A percentile compares a stretch with the other conserved stretches of the same genome.
Conservation (phyloP, 2,329 filamentous ascomycete species). For the Kalaharituber pfeilii region DNA sequence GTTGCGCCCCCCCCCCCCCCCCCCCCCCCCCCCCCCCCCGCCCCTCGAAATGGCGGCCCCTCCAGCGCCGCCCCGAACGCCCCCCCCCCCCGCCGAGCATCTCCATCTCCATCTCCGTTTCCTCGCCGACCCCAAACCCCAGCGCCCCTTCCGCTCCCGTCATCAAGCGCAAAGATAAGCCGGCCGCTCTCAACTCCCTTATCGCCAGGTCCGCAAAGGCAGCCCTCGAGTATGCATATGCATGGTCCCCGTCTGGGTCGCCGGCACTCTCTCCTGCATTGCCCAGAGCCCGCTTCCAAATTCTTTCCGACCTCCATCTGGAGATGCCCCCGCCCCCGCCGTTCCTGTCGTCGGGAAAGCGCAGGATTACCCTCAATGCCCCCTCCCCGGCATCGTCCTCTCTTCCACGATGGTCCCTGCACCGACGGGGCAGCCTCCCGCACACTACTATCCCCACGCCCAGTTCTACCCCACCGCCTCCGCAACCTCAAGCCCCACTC, state of each 20-base stretch:
- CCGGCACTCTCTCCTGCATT: neutral
- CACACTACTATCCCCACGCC: neutral
- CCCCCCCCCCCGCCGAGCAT: too few relatives aligned
- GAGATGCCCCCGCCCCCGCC: conserved; percentile 24
- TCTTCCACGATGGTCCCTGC: neutral
- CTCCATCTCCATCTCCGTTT: neutral
- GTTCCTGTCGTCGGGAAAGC: conserved; percentile 68
- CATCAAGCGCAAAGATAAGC: neutral
- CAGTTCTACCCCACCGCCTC: conserved; percentile 2
- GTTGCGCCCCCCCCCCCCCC: too few relatives aligned
- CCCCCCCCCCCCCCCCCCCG: too few relatives aligned
- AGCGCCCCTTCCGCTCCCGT: too few relatives aligned
- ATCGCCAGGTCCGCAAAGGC: too few relatives aligned
- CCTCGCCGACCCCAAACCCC: neutral
- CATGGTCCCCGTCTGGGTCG: too few relatives aligned
- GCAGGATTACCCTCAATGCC: conserved; percentile 53
- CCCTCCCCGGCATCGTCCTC: neutral
- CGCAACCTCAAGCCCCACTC: neutral
- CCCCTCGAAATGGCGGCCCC: too few relatives aligned
- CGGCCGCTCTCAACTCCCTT: neutral
- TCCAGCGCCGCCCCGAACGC: too few relatives aligned
- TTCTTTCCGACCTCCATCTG: conserved; percentile 1
- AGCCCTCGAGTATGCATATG: neutral
- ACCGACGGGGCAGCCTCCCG: neutral
- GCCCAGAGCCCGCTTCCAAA: neutral